phyloP scores from a whole-genome alignment of 2,329 filamentous ascomycete species.

The Laburnicola sp. region DNA sequence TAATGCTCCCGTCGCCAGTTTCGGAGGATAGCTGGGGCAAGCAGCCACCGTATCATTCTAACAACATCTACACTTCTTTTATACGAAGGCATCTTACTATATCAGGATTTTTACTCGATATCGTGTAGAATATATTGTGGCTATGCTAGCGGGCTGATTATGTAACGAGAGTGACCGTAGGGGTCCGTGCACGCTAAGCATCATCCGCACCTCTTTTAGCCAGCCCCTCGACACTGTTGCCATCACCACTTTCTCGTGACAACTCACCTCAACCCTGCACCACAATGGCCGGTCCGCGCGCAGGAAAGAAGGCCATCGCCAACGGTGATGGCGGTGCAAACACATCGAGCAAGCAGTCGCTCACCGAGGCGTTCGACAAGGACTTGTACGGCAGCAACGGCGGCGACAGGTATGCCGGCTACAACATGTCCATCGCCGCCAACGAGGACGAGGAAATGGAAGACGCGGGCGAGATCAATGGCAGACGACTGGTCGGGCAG shows the following conservation, averaged over 20 bases:
- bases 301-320: slow-evolving; percentile 74
- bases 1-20: too few species aligned
- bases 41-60: too few species aligned
- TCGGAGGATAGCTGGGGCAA: too few species aligned
- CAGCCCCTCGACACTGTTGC: slow-evolving; percentile 7
- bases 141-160: too few species aligned
- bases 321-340: slow-evolving; percentile 79
- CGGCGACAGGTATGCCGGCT: slow-evolving; percentile 81
- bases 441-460: slow-evolving; percentile 78
- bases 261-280: slow-evolving; percentile 26
- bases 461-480: slow-evolving; percentile 66
- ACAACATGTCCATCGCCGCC: slow-evolving; percentile 84
- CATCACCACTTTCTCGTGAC: slow-evolving; percentile 9
- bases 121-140: too few species aligned
- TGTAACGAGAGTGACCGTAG: too few species aligned
- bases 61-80: too few species aligned
- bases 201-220: slow-evolving; percentile 6
- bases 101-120: too few species aligned
- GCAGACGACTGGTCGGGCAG: slow-evolving; percentile 83
- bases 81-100: too few species aligned
- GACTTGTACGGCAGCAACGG: slow-evolving; percentile 79
- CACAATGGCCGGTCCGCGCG: slow-evolving; percentile 41
- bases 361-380: slow-evolving; percentile 87
- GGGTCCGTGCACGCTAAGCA: slow-evolving; percentile 1
- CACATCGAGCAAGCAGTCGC: slow-evolving; percentile 83